phyloP scores from a whole-genome alignment of 2,329 filamentous ascomycete species.

The Botrytis paeoniae region DNA sequence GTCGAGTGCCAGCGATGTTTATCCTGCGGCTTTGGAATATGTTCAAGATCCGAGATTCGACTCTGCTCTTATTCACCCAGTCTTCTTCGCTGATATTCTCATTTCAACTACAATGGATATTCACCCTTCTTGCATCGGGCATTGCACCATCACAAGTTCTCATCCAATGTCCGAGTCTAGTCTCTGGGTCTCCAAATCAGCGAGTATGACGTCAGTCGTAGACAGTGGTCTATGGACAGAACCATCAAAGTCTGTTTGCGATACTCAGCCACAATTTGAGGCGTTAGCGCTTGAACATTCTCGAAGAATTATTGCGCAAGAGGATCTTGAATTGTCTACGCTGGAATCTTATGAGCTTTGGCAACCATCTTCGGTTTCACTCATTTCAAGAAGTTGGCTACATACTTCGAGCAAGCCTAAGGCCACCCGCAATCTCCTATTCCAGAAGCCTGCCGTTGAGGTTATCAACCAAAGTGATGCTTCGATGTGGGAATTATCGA shows the following conservation, averaged over 20 bases:
- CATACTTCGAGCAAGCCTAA: not conserved
- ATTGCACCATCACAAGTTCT: constrained; percentile 6
- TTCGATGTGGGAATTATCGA: not conserved
- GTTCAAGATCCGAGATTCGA: too few species aligned
- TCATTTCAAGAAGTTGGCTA: constrained; percentile 8
- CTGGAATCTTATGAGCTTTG: constrained; percentile 7
- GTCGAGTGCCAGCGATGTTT: too few species aligned
- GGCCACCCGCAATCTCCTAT: not conserved
- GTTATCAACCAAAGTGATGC: not conserved
- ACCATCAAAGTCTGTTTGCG: not conserved
- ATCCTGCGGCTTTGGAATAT: too few species aligned
- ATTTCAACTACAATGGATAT: constrained; percentile 12
- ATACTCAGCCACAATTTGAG: not conserved
- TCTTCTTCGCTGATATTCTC: constrained; percentile 17
- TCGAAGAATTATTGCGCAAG: not conserved
- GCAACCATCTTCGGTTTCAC: not conserved
- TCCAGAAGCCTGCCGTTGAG: not conserved
- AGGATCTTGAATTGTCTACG: not conserved
- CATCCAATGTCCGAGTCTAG: not conserved
- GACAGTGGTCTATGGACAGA: not conserved
- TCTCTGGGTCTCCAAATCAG: not conserved
- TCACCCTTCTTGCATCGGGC: constrained; percentile 25
- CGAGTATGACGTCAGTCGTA: not conserved
- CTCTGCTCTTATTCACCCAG: not conserved
- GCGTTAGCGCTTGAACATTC: too few species aligned